Conservation (phyloP, 495 filamentous ascomycete genomes). For the Aspergillus kassunensis region DNA sequence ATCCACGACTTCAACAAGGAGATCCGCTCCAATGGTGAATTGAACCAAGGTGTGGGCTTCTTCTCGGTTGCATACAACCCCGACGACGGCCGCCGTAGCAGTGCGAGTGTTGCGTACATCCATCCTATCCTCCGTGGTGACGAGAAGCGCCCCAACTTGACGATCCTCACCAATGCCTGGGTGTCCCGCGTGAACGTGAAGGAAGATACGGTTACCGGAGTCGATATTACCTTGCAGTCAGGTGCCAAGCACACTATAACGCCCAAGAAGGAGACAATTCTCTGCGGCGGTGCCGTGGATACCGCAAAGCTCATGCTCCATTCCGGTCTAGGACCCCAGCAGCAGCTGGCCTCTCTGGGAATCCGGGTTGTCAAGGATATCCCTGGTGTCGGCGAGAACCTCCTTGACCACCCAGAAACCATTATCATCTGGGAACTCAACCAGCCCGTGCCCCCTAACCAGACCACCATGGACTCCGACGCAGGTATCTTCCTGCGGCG, state of each 20-base stretch:
- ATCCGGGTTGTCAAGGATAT: conserved; percentile 70
- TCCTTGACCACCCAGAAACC: conserved; percentile 72
- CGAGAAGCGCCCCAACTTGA: conserved; percentile 73
- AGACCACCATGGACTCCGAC: conserved; percentile 83
- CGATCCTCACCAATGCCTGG: conserved; percentile 75
- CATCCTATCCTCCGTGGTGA: conserved; percentile 76
- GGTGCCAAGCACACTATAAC: conserved; percentile 56
- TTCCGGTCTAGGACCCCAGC: conserved; percentile 68
- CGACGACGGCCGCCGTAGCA: conserved; percentile 71
- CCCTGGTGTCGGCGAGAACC: conserved; percentile 75
- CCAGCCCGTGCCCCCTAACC: conserved; percentile 64
- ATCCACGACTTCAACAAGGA: conserved; percentile 78
- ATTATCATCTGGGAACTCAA: conserved; percentile 86
- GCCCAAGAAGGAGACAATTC: conserved; percentile 66
- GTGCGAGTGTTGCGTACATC: conserved; percentile 80
- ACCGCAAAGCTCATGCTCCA: conserved; percentile 70
- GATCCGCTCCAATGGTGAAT: conserved; percentile 61
- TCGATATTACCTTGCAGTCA: conserved; percentile 62
- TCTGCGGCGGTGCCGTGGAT: conserved; percentile 75
- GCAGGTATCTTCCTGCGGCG: conserved; percentile 80
- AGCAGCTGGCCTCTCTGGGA: conserved; percentile 58
- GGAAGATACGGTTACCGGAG: conserved; percentile 57
- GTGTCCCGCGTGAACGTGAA: conserved; percentile 70
- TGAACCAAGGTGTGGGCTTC: conserved; percentile 74
- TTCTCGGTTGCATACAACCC: conserved; percentile 83